A percentile compares a stretch with the other conserved stretches of the same genome.
phyloP scores from a whole-genome alignment of 2,329 filamentous ascomycete genomes.

The Cryphonectria radicalis region DNA sequence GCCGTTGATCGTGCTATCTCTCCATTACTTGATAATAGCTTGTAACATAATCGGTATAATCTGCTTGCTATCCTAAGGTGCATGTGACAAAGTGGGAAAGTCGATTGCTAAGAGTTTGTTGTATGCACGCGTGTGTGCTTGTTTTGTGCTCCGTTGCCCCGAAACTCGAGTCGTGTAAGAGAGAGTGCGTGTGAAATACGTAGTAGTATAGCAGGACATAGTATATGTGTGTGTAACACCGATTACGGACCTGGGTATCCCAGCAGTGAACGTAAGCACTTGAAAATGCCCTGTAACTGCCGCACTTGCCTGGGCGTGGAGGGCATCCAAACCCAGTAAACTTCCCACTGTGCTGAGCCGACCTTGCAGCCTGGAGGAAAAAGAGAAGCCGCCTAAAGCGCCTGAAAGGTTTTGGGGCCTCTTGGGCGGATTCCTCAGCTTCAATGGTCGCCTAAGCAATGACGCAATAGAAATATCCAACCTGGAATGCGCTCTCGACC shows the following conservation, averaged over 20 bases:
- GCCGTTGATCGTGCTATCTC: not conserved
- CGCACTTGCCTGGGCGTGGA: not conserved
- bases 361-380: not conserved
- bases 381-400: not conserved
- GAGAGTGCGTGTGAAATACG: not conserved
- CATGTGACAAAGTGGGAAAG: not conserved
- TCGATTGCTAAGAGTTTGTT: not conserved
- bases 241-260: not conserved
- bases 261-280: not conserved
- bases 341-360: not conserved
- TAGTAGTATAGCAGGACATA: too few relatives aligned
- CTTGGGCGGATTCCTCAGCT: not conserved
- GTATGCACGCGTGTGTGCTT: not conserved
- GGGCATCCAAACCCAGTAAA: not conserved
- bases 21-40: not conserved
- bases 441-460: conserved; percentile 8
- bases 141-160: not conserved
- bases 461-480: conserved; percentile 14
- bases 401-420: not conserved
- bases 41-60: not conserved
- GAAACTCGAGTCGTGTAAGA: not conserved
- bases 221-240: not conserved
- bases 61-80: not conserved
- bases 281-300: not conserved
- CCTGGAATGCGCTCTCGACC: not conserved